phyloP scores from a whole-genome alignment of 768 basidiomycete genomes.

The Tylopilus cervinicoccineus region DNA sequence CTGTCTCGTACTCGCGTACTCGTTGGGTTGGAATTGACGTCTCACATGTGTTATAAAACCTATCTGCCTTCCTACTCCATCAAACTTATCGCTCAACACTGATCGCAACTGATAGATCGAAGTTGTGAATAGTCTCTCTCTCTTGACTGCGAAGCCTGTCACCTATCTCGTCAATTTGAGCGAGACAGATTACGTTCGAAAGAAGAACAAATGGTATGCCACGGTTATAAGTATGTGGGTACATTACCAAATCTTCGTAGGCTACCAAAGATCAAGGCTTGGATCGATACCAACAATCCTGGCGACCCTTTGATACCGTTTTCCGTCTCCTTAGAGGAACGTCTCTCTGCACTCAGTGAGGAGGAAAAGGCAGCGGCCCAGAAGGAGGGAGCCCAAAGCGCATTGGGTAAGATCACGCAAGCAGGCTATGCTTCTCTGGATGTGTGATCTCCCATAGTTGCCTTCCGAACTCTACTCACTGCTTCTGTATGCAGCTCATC shows the following conservation, averaged over 20 bases:
- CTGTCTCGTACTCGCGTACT: slow-evolving; percentile 65
- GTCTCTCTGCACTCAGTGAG: slow-evolving; percentile 55
- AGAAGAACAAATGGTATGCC: slow-evolving; percentile 95
- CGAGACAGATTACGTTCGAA: slow-evolving; percentile 90
- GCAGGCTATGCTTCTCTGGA: slow-evolving; percentile 88
- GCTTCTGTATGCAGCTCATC: slow-evolving; percentile 58
- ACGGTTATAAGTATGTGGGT: not conserved
- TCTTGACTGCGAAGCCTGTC: slow-evolving; percentile 95
- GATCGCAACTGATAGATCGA: slow-evolving; percentile 58
- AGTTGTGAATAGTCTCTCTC: slow-evolving; percentile 80
- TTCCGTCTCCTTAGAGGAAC: slow-evolving; percentile 93
- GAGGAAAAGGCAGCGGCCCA: slow-evolving; percentile 80
- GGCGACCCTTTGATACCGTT: slow-evolving; percentile 96
- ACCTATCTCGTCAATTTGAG: slow-evolving; percentile 98
- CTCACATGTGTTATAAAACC: slow-evolving; percentile 41
- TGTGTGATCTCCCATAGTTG: slow-evolving; percentile 39
- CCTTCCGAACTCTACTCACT: not conserved
- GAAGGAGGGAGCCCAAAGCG: slow-evolving; percentile 69
- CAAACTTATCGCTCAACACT: slow-evolving; percentile 7
- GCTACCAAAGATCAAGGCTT: slow-evolving; percentile 94
- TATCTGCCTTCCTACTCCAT: not conserved
- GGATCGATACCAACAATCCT: slow-evolving; percentile 96
- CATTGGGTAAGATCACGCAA: slow-evolving; percentile 90
- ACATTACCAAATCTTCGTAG: slow-evolving; percentile 32
- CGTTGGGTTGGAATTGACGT: slow-evolving; percentile 84